phyloP scores from a whole-genome alignment of 1,284 basidiomycete species.

The Cerioporus squamosus region DNA sequence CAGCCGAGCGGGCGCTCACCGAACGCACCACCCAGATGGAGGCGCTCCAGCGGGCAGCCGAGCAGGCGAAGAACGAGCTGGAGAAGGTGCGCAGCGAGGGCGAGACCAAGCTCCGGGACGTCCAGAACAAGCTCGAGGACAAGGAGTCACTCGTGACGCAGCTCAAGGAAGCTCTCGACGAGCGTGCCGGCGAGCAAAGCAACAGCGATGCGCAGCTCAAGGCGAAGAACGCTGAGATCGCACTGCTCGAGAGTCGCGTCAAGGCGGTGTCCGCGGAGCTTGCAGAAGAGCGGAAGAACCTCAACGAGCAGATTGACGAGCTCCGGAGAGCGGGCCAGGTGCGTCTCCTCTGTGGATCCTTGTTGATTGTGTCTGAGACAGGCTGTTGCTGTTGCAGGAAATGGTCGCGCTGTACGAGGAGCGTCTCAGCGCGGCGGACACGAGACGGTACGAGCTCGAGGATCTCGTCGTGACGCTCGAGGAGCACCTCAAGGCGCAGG shows the following conservation, averaged over 20 bases:
- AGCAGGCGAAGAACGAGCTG: slow-evolving; percentile 46
- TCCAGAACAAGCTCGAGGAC: slow-evolving; percentile 53
- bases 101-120: slow-evolving; percentile 49
- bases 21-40: slow-evolving; percentile 59
- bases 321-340: slow-evolving; percentile 85
- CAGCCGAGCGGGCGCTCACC: slow-evolving; percentile 48
- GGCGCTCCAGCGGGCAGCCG: slow-evolving; percentile 50
- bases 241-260: slow-evolving; percentile 53
- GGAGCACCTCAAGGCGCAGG: slow-evolving; percentile 49
- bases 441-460: slow-evolving; percentile 80
- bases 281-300: slow-evolving; percentile 69
- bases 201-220: slow-evolving; percentile 54
- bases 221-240: slow-evolving; percentile 61
- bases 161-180: slow-evolving; percentile 55
- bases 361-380: not conserved
- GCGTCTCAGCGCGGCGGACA: slow-evolving; percentile 72
- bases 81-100: slow-evolving; percentile 50
- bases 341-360: slow-evolving; percentile 18
- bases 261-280: slow-evolving; percentile 54
- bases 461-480: slow-evolving; percentile 69
- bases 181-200: slow-evolving; percentile 55
- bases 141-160: slow-evolving; percentile 48
- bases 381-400: slow-evolving; percentile 55
- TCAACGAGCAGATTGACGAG: slow-evolving; percentile 77
- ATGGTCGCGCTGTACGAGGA: slow-evolving; percentile 94